Base-by-base conservation (phyloP, 192 early-diverging fungal genomes). In the Chytriomyces sp. region DNA sequence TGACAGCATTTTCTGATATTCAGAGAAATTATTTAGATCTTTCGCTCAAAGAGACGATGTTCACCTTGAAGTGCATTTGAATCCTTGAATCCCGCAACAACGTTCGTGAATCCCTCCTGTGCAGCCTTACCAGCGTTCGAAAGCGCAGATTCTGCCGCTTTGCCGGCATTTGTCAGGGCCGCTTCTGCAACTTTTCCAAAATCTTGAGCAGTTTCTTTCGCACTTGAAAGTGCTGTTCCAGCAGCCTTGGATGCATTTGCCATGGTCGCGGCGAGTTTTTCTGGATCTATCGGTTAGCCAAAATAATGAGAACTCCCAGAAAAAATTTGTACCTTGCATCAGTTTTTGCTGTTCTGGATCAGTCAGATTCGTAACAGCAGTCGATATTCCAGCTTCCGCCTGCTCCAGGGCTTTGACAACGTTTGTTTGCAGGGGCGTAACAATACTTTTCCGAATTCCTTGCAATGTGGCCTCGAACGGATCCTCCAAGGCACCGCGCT, bases 41-140 rank as follows among this genome's bases (percentile, higher is more conserved):
- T 12, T 3, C 12, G 32, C 2, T 34, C 26, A 32, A n/a, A 55
- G 33, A 1, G 22, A 8, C 12, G 14, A 31, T 39, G 17, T 28
- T 22, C 19, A 38, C 60, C 60, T 55, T 68, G 65, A 22, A 68
- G 52, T 14, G 36, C 65, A 14, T 28, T 34, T 10, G 65, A 53
- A 28, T 68, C 65, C 28, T 68, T 68, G 65, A 68, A 68, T n/a
- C 65, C 65, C 7, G 65, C 65, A 19, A 55, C 65, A 33, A 68
- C 65, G 8, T 31, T 30, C 14, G 31, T 39, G 34, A 68, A 55
- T n/a, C 65, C 65, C 36, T 68, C 65, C 19, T 68, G 65, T 2
- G 65, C 65, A 5, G 31, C 63, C 34, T 65, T 65, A 3, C 41
- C 49, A 2, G 63, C 63, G 28, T 68, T 52, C 7, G 39, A 14